Base-by-base conservation (phyloP, 2,329 filamentous ascomycete species). In the Neocatenulostroma microsporum region DNA sequence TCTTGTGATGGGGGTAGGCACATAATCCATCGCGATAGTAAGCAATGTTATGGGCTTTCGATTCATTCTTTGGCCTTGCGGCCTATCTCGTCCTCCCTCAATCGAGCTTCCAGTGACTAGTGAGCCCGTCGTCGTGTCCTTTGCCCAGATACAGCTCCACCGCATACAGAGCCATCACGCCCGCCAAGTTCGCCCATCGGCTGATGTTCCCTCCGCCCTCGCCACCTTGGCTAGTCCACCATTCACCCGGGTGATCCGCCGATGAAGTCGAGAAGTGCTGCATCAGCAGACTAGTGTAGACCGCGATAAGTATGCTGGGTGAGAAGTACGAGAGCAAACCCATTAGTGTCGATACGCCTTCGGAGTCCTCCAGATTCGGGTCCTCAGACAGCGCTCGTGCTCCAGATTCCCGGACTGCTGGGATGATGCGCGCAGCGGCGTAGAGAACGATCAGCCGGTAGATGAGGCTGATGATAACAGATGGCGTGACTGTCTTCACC, bases 361-460 rank as follows among this genome's bases (percentile, higher is more conserved):
- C 51, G 13, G 37, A 14, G 39, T 96, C 89, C 40, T 94, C 87
- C 26, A 94, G 72, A 24, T 79, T 81, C 2, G 85, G 84, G 56
- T 94, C 87, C 47, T 93, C 79, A 51, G 87, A 83, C 9, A 95
- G 69, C 5, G 83, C 85, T 44, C 80, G 74, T 3, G 85, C 86
- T 12, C 89, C 89, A 17, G 83, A 82, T 57, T 94, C 86, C 29
- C 85, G 80, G 10, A 98, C 81, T 1, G 88, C 88, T 0, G 91
- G 91, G 39, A 98, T 95, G 59, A 98, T 96, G 39, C 89, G 80
- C 4, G 88, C 94, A 15, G 88, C 88, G 40, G 86, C 86, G 63
- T 96, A 96, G 58, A 96, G 86, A 36, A 96, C 91, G 48, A 94
- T 84, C 26, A 94, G 80, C 34, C 91, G 84, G 62, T 95, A 98